phyloP scores from a whole-genome alignment of 192 early-diverging fungal genomes.

The Chytriomyces hyalinus region DNA sequence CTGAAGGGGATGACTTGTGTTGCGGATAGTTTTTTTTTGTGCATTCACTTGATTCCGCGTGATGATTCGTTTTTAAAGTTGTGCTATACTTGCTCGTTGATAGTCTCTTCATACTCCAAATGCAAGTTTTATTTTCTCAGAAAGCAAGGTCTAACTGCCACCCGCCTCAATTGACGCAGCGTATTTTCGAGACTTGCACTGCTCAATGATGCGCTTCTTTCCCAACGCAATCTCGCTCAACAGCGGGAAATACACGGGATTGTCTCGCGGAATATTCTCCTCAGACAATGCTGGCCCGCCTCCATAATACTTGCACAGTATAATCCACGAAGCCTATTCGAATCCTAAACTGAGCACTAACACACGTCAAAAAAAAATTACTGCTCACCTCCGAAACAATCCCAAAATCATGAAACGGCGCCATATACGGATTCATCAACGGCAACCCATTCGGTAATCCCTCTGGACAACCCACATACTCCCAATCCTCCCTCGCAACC shows the following conservation, averaged over 20 bases:
- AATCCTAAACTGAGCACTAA: background rate
- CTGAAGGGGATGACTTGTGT: too few relatives aligned
- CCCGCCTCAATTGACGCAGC: background rate
- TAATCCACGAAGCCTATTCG: conserved; percentile 8
- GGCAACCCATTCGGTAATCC: conserved; percentile 8
- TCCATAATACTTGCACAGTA: conserved; percentile 20
- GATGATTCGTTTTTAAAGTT: background rate
- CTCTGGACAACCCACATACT: conserved; percentile 17
- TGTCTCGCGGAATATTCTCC: conserved; percentile 29
- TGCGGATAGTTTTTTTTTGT: background rate
- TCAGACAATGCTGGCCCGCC: conserved; percentile 23
- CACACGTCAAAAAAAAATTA: background rate
- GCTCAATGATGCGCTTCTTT: conserved; percentile 22
- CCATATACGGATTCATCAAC: conserved; percentile 28
- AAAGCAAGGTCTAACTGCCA: too few relatives aligned
- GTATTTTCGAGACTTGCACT: conserved; percentile 17
- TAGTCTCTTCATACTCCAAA: too few relatives aligned
- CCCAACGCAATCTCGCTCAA: conserved; percentile 14
- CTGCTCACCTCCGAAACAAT: conserved; percentile 13
- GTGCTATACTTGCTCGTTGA: background rate
- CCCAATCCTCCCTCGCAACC: conserved; percentile 22
- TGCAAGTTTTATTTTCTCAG: too few relatives aligned
- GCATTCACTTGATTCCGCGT: background rate
- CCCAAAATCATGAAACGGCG: conserved; percentile 28
- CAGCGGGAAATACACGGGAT: conserved; percentile 29